Evolutionary conservation across 202 grass and related monocot species (phyloP).

Genomic region (Elaeis oleifera): DNA sequence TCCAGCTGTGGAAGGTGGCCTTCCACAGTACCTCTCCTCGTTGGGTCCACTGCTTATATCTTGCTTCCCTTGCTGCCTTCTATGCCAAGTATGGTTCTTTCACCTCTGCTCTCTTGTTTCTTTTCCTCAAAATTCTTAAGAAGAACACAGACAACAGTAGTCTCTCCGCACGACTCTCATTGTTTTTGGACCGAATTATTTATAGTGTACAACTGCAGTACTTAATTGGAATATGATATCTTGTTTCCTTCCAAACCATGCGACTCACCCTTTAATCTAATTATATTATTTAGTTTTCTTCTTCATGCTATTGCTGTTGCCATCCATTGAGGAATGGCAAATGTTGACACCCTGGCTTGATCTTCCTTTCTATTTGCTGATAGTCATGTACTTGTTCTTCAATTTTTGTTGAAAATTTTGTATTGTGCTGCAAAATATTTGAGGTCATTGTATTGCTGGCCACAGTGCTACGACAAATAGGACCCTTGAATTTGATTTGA

Average conservation of each 20-base stretch:
- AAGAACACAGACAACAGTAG: too few species aligned
- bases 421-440: too few species aligned
- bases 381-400: not conserved
- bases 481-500: not conserved
- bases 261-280: not conserved
- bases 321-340: not conserved
- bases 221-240: too few species aligned
- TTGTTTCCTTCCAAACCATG: not conserved
- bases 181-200: too few species aligned
- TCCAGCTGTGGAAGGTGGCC: conserved; percentile 94
- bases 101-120: not conserved
- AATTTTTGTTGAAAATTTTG: not conserved
- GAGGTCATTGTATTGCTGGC: too few species aligned
- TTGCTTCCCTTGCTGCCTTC: conserved; percentile 67
- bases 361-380: not conserved
- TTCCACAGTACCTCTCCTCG: conserved; percentile 81
- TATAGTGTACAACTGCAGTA: too few species aligned
- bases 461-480: not conserved
- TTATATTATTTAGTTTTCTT: not conserved
- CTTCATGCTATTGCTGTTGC: not conserved
- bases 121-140: too few species aligned
- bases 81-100: conserved; percentile 69
- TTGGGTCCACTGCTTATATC: conserved; percentile 87
- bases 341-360: not conserved
- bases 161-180: too few species aligned